Evolutionary conservation across 345 rosid species (phyloP), one percentile per base, ranked within the genome.

Genomic region (Eucalyptus tenuipes): DNA sequence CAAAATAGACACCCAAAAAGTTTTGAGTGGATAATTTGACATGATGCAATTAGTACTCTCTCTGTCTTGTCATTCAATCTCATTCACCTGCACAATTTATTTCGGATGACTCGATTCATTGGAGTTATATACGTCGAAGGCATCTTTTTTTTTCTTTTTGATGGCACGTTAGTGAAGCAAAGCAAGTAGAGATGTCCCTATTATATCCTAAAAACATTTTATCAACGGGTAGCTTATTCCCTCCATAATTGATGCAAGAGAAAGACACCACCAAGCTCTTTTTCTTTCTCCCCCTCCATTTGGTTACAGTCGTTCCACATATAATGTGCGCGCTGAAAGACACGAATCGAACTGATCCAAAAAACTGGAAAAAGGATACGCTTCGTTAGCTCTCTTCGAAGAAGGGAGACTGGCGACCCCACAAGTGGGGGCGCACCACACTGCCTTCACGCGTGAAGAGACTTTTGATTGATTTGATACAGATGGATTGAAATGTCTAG

Each of bases 21-120:
- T 42, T 45, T 45, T 85, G 87, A 85, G 37, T 53, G 59, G 42
- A 48, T 85, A 47, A 68, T 61, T 11, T 75, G 84, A 75, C 84
- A 75, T 10, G 18, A 89, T 48, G 50, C 48, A 61, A 53, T 87
- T 11, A 85, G 50, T 22, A 59, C 50, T 17, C 86, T 85, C 86
- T 48, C 53, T 33, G 89, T 89, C 88, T 25, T 88, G 75, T 80
- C 92, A 49, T 40, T 71, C 88, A 85, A 89, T 88, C 92, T 49
- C 71, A 85, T 84, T 90, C 86, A 64, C 48, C 50, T 22, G 49
- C 27, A 25, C 88, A 31, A 61, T 50, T 50, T 25, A 68, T 88
- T 82, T 91, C 40, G 79, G 81, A 24, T 57, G 85, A 87, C 87
- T 68, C 10, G 53, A 24, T 49, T 49, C 84, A 75, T 22, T 75